Evolutionary conservation across 495 filamentous ascomycete species (phyloP), one percentile per base, ranked within the genome.

Genomic region (Daldinia decipiens): DNA sequence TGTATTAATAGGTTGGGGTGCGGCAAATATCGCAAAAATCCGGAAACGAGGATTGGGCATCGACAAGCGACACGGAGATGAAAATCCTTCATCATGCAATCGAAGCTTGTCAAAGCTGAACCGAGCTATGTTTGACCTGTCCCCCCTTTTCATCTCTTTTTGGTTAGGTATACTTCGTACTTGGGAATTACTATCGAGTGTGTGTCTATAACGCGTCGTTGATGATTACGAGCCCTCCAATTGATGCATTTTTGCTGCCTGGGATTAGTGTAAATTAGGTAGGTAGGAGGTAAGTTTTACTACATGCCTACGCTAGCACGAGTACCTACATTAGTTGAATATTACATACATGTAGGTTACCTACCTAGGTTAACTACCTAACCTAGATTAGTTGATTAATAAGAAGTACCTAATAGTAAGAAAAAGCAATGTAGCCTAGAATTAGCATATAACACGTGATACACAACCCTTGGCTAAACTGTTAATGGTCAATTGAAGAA

Each of bases 81-180:
- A 64, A 64, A 68, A 72, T 72, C 70, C 70, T 72, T 65, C 51
- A n/a, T 68, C 32, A 72, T 72, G 70, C 68, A 59, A 62, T 26
- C 29, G 53, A 63, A 32, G 6, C 24, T 50, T 62, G 54, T 17
- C 4, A 31, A 34, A 32, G 55, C 27, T 59, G 29, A 67, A 63
- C 69, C 64, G 63, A 68, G 75, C 72, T 67, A 68, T 76, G 68
- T 74, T 75, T 78, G 74, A 77, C 78, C 76, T 76, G 66, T 71
- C 19, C 8, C 43, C 43, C 19, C 21, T 47, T 21, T 47, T 24
- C 17, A 47, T 47, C 19, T 47, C 43, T 5, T 0, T 32, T 40
- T 47, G 32, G 31, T 7, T 32, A 32, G 9, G 32, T 34, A 34
- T 6, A 8, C 21, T 24, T 24, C 21, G 21, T 43, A 19, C 12